Base-by-base conservation (phyloP, 352 stramenopile species). In the Halophytophthora polymorphica region DNA sequence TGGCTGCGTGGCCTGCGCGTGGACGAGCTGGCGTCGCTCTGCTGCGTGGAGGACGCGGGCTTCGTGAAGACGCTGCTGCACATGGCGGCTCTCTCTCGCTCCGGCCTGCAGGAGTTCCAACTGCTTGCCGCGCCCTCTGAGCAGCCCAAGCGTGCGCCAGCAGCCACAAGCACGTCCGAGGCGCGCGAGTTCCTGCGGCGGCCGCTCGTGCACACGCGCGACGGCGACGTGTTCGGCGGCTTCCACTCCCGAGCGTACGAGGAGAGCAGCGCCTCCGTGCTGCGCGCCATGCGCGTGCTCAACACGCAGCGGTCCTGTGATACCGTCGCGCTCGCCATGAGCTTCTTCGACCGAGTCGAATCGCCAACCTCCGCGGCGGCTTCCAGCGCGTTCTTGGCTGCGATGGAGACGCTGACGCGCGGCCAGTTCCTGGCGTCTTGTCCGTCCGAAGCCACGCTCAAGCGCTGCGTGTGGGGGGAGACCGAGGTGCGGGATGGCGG, bases 11-110 rank as follows among this genome's bases (percentile, higher is more conserved):
- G 49, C 7, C 49, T 88, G 4, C 66, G 49, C 2, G 37, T 68
- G 0, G 47, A 58, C 29, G 76, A 90, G 38, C 66, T 82, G 54
- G 62, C 67, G 44, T 90, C 83, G 39, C 54, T 93, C 23, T 79
- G 67, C 46, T 77, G 69, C 25, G 64, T 90, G 19, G 73, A 79
- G 15, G 79, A 93, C 39, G 68, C 58, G 6, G 61, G 69, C 6
- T 91, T 93, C 50, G 83, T 92, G 31, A 91, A 91, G 58, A 90
- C 82, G 13, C 51, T 92, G 44, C 61, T 93, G 54, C 66, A 72
- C 39, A 92, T 93, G 79, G 71, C 59, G 25, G 56, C 64, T 48
- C 50, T 37, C 35, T 67, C 60, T 15, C 49, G 43, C 54, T 34
- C 39, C 37, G 1, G 54, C 18, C 38, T 83, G 29, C 64, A 72